phyloP scores from a whole-genome alignment of 2,329 filamentous ascomycete species.

The Verticillium isaacii region DNA sequence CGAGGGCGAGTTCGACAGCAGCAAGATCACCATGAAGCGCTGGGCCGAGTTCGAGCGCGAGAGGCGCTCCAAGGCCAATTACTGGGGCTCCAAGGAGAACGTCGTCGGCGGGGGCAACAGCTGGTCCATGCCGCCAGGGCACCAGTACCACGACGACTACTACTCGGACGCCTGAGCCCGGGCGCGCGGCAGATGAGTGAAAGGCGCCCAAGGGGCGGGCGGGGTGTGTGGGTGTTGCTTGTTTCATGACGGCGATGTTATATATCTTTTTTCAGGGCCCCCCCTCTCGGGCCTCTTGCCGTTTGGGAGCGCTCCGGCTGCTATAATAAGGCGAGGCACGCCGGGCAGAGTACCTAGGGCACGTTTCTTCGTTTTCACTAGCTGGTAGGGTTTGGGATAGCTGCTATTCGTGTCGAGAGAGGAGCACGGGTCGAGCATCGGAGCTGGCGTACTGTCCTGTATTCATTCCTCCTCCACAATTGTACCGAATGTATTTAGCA shows the following conservation, averaged over 20 bases:
- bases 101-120: slow-evolving; percentile 34
- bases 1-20: slow-evolving; percentile 96
- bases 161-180: slow-evolving; percentile 44
- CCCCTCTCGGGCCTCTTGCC: not conserved
- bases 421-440: not conserved
- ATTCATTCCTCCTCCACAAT: not conserved
- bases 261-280: too few species aligned
- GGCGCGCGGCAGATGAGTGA: slow-evolving; percentile 7
- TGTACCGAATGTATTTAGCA: not conserved
- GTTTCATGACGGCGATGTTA: too few species aligned
- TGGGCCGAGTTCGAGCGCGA: slow-evolving; percentile 93
- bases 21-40: slow-evolving; percentile 98
- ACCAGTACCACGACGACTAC: slow-evolving; percentile 50
- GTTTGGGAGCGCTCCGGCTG: not conserved
- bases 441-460: not conserved
- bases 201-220: slow-evolving; percentile 3
- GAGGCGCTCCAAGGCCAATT: slow-evolving; percentile 43
- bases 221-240: slow-evolving; percentile 1
- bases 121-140: slow-evolving; percentile 37
- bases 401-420: not conserved
- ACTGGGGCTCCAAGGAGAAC: slow-evolving; percentile 51
- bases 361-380: not conserved
- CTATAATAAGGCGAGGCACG: not conserved
- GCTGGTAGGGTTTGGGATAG: not conserved
- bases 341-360: not conserved